Conservation (phyloP, 2,329 filamentous ascomycete species). For the Cladosporium sp. region DNA sequence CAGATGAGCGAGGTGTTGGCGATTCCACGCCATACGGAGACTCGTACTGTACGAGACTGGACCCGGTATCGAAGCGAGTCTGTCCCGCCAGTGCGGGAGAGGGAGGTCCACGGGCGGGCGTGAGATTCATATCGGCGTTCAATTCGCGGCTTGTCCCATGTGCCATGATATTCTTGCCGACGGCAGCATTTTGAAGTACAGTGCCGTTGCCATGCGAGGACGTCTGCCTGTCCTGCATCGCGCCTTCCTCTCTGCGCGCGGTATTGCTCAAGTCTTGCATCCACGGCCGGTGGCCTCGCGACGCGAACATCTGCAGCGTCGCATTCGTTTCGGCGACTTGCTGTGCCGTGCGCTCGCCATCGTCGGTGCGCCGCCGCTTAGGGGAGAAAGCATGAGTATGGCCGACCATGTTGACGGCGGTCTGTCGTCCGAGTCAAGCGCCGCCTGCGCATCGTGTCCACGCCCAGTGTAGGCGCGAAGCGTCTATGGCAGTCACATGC, state of each 20-base stretch:
- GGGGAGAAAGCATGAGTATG: background rate
- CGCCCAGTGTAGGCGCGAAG: background rate
- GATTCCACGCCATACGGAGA: slow-evolving; percentile 10
- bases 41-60: slow-evolving; percentile 9
- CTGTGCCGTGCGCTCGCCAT: background rate
- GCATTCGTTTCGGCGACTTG: slow-evolving; percentile 4
- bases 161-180: background rate
- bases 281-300: background rate
- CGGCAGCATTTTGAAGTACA: background rate
- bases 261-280: background rate
- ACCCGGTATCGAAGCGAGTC: background rate
- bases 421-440: background rate
- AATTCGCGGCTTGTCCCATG: background rate
- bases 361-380: slow-evolving; percentile 1
- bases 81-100: no score
- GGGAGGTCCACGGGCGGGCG: no score
- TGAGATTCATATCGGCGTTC: no score
- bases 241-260: background rate
- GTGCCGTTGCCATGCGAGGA: background rate
- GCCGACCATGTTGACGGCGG: slow-evolving; percentile 4
- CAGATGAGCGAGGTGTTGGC: slow-evolving; percentile 14
- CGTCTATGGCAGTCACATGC: slow-evolving; percentile 1
- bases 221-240: background rate
- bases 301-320: slow-evolving; percentile 4
- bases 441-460: slow-evolving; percentile 1